These are phyloP conservation scores for Pseudisothecium myosuroides DNA, from an alignment of 225 moss, liverwort and hornwort genomes.

Conservation along the genomic window DNA sequence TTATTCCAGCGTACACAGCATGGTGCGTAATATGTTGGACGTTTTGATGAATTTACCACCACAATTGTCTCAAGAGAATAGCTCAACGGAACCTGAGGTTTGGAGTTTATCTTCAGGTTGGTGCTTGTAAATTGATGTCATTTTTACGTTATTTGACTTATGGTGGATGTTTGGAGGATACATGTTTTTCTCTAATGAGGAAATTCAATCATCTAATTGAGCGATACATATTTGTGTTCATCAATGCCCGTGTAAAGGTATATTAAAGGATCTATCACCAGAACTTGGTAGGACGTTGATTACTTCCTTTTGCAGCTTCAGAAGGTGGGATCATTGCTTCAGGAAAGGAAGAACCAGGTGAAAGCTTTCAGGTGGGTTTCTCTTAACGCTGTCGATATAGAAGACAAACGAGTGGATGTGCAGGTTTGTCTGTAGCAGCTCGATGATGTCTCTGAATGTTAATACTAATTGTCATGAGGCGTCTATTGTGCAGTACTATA, in stretches of 20 bases:
- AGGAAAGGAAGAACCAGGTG: not conserved
- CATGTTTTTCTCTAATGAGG: not conserved
- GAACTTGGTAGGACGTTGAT: not conserved
- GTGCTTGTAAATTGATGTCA: not conserved
- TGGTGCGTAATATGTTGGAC: constrained; percentile 68
- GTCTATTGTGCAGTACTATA: constrained; percentile 12
- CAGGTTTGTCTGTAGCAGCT: not conserved
- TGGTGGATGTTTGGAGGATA: not conserved
- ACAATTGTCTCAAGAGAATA: constrained; percentile 26
- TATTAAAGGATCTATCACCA: not conserved
- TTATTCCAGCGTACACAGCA: constrained; percentile 42
- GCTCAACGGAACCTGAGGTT: constrained; percentile 12
- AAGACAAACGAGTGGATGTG: not conserved
- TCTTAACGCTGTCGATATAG: not conserved
- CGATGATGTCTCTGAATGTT: not conserved
- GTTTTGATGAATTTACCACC: constrained; percentile 60
- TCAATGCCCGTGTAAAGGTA: not conserved
- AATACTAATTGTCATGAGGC: not conserved
- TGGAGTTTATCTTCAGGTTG: constrained; percentile 37
- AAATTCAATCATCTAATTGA: not conserved
- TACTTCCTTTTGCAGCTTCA: constrained; percentile 1
- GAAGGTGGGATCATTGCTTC: not conserved
- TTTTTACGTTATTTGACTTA: not conserved
- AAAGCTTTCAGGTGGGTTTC: constrained; percentile 16
- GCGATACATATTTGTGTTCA: not conserved